These are phyloP conservation scores for Termitomyces bulborhizus DNA, from an alignment of 768 basidiomycete genomes.

Conservation along the genomic window DNA sequence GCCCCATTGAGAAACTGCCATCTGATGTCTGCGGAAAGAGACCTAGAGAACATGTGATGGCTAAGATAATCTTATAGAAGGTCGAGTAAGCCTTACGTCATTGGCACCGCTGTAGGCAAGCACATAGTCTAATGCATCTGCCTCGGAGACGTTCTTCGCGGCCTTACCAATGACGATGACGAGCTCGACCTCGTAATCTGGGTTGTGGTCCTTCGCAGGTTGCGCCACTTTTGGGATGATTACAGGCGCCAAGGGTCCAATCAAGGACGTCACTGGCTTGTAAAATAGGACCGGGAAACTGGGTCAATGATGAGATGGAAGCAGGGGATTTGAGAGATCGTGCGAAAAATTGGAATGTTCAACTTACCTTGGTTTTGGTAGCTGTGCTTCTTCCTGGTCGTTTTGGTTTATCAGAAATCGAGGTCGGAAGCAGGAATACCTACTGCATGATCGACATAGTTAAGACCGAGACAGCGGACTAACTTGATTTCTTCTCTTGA, in stretches of 20 bases:
- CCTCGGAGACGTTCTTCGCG: slow-evolving; percentile 74
- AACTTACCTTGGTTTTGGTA: slow-evolving; percentile 57
- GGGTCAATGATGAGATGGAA: not conserved
- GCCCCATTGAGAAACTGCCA: slow-evolving; percentile 78
- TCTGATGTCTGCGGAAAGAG: slow-evolving; percentile 79
- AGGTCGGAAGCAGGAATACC: slow-evolving; percentile 12
- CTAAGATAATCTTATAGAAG: not conserved
- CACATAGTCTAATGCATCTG: slow-evolving; percentile 80
- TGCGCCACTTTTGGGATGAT: slow-evolving; percentile 63
- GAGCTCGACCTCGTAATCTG: slow-evolving; percentile 82
- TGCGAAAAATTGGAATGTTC: not conserved
- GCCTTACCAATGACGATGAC: slow-evolving; percentile 79
- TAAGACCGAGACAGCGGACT: slow-evolving; percentile 74
- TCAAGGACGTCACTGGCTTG: slow-evolving; percentile 66
- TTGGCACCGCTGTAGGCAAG: slow-evolving; percentile 79
- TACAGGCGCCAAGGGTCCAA: slow-evolving; percentile 64
- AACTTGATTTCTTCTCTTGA: slow-evolving; percentile 59
- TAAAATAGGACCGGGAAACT: slow-evolving; percentile 76
- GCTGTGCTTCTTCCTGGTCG: slow-evolving; percentile 47
- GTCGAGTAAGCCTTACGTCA: slow-evolving; percentile 41
- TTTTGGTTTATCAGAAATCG: not conserved
- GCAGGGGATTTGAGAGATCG: not conserved
- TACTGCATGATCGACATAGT: slow-evolving; percentile 82
- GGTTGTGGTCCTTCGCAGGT: slow-evolving; percentile 61
- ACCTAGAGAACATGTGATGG: slow-evolving; percentile 32